Base-by-base conservation (phyloP, 2,329 filamentous ascomycete species). In the Plenodomus tracheiphilus region DNA sequence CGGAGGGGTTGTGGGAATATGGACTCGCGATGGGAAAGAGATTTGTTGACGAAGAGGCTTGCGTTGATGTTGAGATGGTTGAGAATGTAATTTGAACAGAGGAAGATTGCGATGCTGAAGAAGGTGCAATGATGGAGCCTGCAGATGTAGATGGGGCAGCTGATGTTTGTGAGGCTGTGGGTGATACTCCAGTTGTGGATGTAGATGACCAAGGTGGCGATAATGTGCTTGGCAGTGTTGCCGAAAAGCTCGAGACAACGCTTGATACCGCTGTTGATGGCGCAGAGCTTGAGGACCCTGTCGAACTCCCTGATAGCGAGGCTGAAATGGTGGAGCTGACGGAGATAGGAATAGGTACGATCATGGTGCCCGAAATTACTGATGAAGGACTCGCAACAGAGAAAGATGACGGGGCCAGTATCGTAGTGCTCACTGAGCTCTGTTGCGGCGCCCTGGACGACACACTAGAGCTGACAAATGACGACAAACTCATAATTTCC, bases 1-100 rank as follows among this genome's bases (percentile, higher is more conserved):
- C 46, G 10, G 52, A 48, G n/a, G 40, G 42, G 25, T 43, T 42
- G 16, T 47, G 39, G 6, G 45, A 53, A 20, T 43, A 53, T 8
- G 50, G 47, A 10, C 47, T 43, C 2, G 30, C 41, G 11, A 40
- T 42, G 17, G 43, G 43, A 7, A 46, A 50, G 7, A 32, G 34
- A 7, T 19, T 20, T 18, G 35, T 18, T 18, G 18, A 37, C 35
- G 35, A 37, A 8, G 35, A 37, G 18, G 35, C 20, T 25, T 28
- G 20, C 17, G 30, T 32, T 19, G 15, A 46, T 11, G 39, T n/a
- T 16, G 46, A 41, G 18, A 17, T 4, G 5, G 35, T 37, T 17
- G 16, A 37, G 15, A 32, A 11, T 32, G 28, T 32, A 4, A 4
- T 32, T 15, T 32, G 28, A 18, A 44, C 36, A 6, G 54, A 49